Evolutionary conservation across 495 filamentous ascomycete species (phyloP), one percentile per base, ranked within the genome.

Genomic region (Aspergillus ellipticus): DNA sequence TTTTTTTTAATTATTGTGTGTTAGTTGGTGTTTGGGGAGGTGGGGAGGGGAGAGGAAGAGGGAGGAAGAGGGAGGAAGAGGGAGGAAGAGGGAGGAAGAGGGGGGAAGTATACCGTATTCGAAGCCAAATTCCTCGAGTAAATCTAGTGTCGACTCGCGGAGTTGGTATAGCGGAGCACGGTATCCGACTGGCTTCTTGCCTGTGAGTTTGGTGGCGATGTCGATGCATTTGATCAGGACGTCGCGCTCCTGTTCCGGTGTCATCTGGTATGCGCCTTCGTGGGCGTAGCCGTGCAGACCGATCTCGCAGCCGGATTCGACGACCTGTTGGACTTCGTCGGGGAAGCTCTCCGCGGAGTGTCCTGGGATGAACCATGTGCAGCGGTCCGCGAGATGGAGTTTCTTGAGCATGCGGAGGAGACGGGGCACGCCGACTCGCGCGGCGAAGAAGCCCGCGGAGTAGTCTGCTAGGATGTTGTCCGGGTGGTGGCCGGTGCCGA

Each of bases 321-420:
- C 69, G 33, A 87, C 81, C 20, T 71, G 68, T 29, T 74, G 70
- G 3, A 79, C 77, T 54, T 81, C 72, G 1, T 74, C 67, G 0
- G 80, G 82, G 62, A 86, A 87, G 13, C 74, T 82, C 56, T 87
- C 84, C 51, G 81, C 74, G 1, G 79, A 82, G 64, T 87, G 83
- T 7, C 84, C 83, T 0, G 84, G 84, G 19, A 87, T 77, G 58
- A 85, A 85, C 84, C 84, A 87, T 4, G 83, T 84, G 16, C 81
- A 72, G 26, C 77, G 76, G 5, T 80, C 69, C 5, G 77, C 66
- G 33, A 86, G 74, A 9, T 62, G 62, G 39, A 79, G 73, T 58
- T 81, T 83, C 26, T 75, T 71, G 56, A 87, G 76, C 46, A 87
- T 70, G 39, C 78, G 81, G 6, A 87, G 64, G 13, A 87, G 66